Conservation (phyloP, 345 rosid species). For the Cardamine resedifolia region DNA sequence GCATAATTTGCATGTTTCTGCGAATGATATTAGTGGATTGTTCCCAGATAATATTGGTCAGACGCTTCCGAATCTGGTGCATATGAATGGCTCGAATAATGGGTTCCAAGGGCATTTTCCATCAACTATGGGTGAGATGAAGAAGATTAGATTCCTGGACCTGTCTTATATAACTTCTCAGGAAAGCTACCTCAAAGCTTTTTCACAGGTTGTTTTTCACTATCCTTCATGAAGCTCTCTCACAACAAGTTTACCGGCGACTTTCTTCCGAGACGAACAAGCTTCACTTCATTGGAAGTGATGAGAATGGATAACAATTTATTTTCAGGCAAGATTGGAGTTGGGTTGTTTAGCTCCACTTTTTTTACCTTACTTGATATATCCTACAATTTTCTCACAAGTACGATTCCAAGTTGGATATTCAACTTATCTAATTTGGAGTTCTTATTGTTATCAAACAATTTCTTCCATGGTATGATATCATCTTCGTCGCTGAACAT, state of each 20-base stretch:
- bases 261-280: neutral
- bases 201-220: neutral
- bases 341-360: neutral
- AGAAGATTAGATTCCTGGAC: neutral
- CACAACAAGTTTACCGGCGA: neutral
- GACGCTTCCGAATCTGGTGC: neutral
- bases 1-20: slow-evolving; percentile 7
- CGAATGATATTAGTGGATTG: neutral
- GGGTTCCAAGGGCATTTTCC: neutral
- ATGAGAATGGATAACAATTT: slow-evolving; percentile 5
- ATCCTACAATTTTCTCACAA: slow-evolving; percentile 1
- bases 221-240: neutral
- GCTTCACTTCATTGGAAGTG: neutral
- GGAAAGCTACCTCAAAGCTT: slow-evolving; percentile 19
- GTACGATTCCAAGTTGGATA: slow-evolving; percentile 19
- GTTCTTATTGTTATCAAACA: neutral
- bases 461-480: neutral
- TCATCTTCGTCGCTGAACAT: no score
- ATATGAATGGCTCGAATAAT: neutral
- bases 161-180: slow-evolving; percentile 13
- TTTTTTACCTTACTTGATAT: slow-evolving; percentile 1
- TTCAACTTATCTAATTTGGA: neutral
- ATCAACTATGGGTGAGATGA: slow-evolving; percentile 19
- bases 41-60: neutral
- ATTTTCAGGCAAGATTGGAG: slow-evolving; percentile 17